Evolutionary conservation across 306 rosid genomes (phyloP).

Genomic region (Dicorynia guianensis): DNA sequence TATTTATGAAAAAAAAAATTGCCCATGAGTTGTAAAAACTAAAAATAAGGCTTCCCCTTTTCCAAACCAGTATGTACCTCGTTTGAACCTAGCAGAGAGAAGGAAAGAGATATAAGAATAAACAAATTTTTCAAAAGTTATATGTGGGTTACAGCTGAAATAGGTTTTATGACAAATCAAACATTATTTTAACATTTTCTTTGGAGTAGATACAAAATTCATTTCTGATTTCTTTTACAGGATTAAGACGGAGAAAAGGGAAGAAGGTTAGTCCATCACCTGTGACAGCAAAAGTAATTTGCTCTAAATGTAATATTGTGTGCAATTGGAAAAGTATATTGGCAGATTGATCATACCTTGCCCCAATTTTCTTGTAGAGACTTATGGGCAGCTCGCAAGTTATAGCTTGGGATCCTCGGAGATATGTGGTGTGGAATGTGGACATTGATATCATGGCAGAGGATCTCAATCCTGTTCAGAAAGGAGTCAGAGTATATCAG

Average conservation of each 20-base stretch:
- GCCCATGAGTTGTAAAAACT: too few species aligned
- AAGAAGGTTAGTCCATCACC: background rate
- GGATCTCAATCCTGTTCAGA: slow-evolving; percentile 78
- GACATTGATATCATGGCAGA: slow-evolving; percentile 87
- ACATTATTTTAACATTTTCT: slow-evolving; percentile 7
- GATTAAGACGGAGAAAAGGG: background rate
- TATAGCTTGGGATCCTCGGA: slow-evolving; percentile 90
- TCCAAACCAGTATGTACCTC: background rate
- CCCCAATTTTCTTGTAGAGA: slow-evolving; percentile 92
- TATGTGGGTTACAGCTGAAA: background rate
- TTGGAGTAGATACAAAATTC: background rate
- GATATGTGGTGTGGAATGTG: slow-evolving; percentile 94
- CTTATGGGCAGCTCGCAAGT: slow-evolving; percentile 83
- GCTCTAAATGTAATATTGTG: background rate
- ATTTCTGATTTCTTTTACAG: background rate
- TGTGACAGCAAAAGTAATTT: slow-evolving; percentile 5
- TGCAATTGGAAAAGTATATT: slow-evolving; percentile 25
- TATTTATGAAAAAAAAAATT: background rate
- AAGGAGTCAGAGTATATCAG: slow-evolving; percentile 28
- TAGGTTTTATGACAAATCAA: slow-evolving; percentile 22
- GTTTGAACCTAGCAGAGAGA: background rate
- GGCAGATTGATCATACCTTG: slow-evolving; percentile 59
- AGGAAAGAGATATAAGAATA: background rate
- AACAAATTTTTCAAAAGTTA: slow-evolving; percentile 30
- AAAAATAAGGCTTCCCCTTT: background rate